Base-by-base conservation (phyloP, 495 filamentous ascomycete genomes). In the Aspergillus nidulans region DNA sequence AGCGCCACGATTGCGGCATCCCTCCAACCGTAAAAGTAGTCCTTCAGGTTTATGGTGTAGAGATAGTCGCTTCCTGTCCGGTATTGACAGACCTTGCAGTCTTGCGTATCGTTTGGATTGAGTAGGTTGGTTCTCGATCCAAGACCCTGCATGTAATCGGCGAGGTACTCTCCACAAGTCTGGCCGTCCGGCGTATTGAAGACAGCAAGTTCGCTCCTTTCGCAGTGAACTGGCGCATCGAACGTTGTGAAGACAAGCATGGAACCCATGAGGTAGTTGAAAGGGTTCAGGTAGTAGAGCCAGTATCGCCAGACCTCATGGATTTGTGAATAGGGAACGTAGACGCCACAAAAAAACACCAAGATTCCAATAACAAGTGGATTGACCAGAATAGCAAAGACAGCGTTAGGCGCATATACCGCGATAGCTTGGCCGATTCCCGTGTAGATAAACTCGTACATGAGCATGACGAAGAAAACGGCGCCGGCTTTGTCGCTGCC, bases 241-340 rank as follows among this genome's bases (percentile, higher is more conserved):
- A 75, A 84, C 15, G 87, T 65, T 8, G 69, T 76, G 12, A 77
- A 77, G 0, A 80, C 75, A 26, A 89, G 56, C 66, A 89, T 77
- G 38, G 76, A 77, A 50, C 73, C 76, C 44, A 88, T 81, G 7
- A 87, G 67, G 56, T 91, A 90, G 16, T 83, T 86, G 62, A 89
- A 82, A 6, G 88, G 86, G 28, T 84, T 85, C 57, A 88, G 68
- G 49, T 77, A 84, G 69, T 90, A 90, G 57, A 87, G 85, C 87
- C 86, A 90, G 79, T 90, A 91, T n/a, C 80, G 71, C 55, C 86
- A 87, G 53, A 88, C 77, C 3, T 67, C 79, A 21, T 76, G 70
- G 23, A 87, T 85, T 47, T 75, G 67, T 1, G 48, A 45, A 43
- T 74, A 77, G 52, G 77, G 76, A 44, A 73, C 75, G 57, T 86